phyloP scores from a whole-genome alignment of 352 stramenopile species.

The Globisporangium abappressorium region DNA sequence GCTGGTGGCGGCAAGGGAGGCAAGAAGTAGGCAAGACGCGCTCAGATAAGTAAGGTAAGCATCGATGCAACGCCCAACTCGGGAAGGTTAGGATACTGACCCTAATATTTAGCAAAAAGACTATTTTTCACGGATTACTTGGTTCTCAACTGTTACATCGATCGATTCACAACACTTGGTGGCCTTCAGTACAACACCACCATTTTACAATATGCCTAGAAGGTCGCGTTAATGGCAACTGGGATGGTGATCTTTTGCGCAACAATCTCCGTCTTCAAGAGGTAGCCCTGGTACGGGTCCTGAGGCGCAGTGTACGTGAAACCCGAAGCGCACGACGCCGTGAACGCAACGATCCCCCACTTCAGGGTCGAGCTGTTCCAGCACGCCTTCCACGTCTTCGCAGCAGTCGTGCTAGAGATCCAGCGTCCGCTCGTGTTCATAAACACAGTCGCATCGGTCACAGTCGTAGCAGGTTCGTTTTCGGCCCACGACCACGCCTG shows the following conservation, averaged over 20 bases:
- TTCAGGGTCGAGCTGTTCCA: slow-evolving; percentile 29
- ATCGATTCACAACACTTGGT: no score
- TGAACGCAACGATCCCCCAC: slow-evolving; percentile 46
- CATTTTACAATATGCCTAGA: background rate
- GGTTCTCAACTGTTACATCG: no score
- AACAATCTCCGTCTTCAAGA: slow-evolving; percentile 4
- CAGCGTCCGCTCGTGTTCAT: slow-evolving; percentile 47
- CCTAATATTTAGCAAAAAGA: no score
- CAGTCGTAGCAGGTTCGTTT: slow-evolving; percentile 41
- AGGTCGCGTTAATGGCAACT: slow-evolving; percentile 9
- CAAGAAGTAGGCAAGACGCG: no score
- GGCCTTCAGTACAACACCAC: no score
- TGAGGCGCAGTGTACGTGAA: slow-evolving; percentile 20
- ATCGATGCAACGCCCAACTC: no score
- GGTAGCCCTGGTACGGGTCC: slow-evolving; percentile 12
- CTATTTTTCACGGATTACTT: no score
- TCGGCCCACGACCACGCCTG: slow-evolving; percentile 65
- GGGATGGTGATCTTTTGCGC: slow-evolving; percentile 16
- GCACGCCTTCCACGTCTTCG: slow-evolving; percentile 37
- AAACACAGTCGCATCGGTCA: slow-evolving; percentile 32
- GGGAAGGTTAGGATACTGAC: no score
- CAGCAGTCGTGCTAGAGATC: slow-evolving; percentile 38
- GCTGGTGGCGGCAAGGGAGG: no score
- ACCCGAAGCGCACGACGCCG: slow-evolving; percentile 35
- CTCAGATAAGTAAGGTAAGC: no score